These are phyloP conservation scores for Dysphania ambrosioides DNA, from an alignment of 148 eudicot genomes.

Conservation along the genomic window DNA sequence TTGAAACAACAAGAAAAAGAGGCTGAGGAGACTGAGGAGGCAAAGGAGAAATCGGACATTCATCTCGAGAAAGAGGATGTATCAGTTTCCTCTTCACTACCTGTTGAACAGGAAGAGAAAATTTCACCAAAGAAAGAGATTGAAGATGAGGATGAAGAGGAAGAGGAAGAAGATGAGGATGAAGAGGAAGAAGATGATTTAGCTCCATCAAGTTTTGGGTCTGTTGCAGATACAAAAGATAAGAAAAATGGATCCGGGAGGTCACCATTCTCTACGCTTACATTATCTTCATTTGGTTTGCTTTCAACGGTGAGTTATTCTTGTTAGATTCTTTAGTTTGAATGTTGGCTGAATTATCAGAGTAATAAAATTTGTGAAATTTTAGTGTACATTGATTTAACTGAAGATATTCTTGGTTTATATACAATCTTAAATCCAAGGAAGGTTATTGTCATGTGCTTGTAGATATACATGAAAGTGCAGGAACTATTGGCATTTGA, in stretches of 20 bases:
- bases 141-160: constrained; percentile 43
- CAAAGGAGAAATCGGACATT: constrained; percentile 41
- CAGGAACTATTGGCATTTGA: not conserved
- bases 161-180: constrained; percentile 51
- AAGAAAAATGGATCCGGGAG: constrained; percentile 45
- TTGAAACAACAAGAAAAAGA: constrained; percentile 57
- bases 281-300: constrained; percentile 49
- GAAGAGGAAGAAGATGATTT: constrained; percentile 30
- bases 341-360: not conserved
- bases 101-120: constrained; percentile 29
- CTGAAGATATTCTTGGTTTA: too few relatives aligned
- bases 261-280: constrained; percentile 67
- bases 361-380: too few relatives aligned
- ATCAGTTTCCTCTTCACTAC: constrained; percentile 23
- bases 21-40: too few relatives aligned
- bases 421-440: too few relatives aligned
- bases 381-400: too few relatives aligned
- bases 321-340: not conserved
- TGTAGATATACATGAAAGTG: not conserved
- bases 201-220: constrained; percentile 78
- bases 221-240: constrained; percentile 40
- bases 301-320: constrained; percentile 50
- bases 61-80: constrained; percentile 39
- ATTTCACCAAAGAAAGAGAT: constrained; percentile 29
- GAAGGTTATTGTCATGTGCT: not conserved